These are phyloP conservation scores for Rusavskia elegans DNA, from an alignment of 495 filamentous ascomycete species.

Conservation along the genomic window DNA sequence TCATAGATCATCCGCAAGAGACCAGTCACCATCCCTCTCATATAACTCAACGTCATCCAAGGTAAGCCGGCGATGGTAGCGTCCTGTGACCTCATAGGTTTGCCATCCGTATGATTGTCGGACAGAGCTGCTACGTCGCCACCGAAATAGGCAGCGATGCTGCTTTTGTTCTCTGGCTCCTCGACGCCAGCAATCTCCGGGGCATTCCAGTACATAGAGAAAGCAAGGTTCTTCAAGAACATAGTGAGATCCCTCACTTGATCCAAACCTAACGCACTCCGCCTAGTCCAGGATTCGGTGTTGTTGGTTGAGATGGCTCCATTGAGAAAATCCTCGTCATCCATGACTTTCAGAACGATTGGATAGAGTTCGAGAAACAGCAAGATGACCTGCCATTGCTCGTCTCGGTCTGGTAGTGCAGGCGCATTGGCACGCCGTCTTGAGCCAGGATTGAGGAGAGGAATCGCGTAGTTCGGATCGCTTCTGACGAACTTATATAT, in stretches of 20 bases:
- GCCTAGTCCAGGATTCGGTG: constrained; percentile 34
- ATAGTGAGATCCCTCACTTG: constrained; percentile 60
- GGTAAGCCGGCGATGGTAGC: constrained; percentile 37
- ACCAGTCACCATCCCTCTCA: constrained; percentile 69
- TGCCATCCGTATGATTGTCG: constrained; percentile 5
- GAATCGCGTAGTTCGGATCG: constrained; percentile 51
- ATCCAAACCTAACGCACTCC: constrained; percentile 51
- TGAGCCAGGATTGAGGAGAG: constrained; percentile 31
- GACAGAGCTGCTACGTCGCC: constrained; percentile 7
- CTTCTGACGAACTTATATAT: constrained; percentile 48
- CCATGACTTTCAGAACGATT: constrained; percentile 79
- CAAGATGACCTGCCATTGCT: constrained; percentile 79
- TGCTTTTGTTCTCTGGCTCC: constrained; percentile 26
- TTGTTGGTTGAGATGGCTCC: constrained; percentile 21
- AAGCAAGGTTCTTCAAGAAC: constrained; percentile 87
- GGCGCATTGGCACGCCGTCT: constrained; percentile 5
- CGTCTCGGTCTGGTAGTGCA: constrained; percentile 9
- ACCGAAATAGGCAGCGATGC: constrained; percentile 42
- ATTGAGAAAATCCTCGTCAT: constrained; percentile 56
- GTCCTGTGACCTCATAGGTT: not conserved
- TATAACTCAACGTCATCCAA: constrained; percentile 61
- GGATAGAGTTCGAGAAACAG: constrained; percentile 90
- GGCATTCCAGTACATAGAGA: constrained; percentile 75
- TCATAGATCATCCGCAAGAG: constrained; percentile 81
- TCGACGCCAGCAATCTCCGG: constrained; percentile 46